Evolutionary conservation across 192 early-diverging fungal species (phyloP).

Genomic region (Entomortierella beljakovae): DNA sequence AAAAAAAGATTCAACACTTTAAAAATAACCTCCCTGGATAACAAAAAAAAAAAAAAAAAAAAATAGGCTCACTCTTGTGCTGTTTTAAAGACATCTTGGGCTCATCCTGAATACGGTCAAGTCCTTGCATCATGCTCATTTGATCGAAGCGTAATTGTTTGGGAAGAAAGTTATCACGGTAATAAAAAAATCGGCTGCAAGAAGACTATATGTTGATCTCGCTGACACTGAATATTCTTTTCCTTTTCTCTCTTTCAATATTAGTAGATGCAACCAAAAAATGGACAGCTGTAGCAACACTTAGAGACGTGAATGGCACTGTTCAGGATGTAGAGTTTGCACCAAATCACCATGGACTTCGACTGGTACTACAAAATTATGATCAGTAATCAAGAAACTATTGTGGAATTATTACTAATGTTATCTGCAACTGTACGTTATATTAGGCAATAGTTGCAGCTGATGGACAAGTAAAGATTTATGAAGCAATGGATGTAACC

Average conservation of each 20-base stretch:
- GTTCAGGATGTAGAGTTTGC: conserved; percentile 94
- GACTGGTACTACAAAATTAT: conserved; percentile 62
- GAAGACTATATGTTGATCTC: neutral
- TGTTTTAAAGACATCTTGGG: conserved; percentile 88
- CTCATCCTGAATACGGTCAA: conserved; percentile 97
- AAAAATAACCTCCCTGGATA: no score
- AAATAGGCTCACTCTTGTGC: conserved; percentile 86
- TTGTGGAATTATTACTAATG: neutral
- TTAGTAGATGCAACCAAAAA: conserved; percentile 66
- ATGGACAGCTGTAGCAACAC: conserved; percentile 72
- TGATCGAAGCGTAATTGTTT: conserved; percentile 90
- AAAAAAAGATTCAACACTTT: no score
- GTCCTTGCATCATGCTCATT: conserved; percentile 92
- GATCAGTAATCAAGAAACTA: neutral
- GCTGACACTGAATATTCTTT: neutral
- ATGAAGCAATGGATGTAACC: conserved; percentile 86
- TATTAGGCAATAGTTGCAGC: conserved; percentile 79
- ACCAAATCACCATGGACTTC: conserved; percentile 82
- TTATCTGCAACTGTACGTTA: neutral
- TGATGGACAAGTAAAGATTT: conserved; percentile 88
- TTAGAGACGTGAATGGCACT: conserved; percentile 75
- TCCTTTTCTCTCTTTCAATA: neutral
- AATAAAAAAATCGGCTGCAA: neutral
- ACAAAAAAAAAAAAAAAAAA: neutral
- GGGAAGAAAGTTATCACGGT: conserved; percentile 89